Conservation (phyloP, 2,329 filamentous ascomycete genomes). For the Diaporthe nobilis region DNA sequence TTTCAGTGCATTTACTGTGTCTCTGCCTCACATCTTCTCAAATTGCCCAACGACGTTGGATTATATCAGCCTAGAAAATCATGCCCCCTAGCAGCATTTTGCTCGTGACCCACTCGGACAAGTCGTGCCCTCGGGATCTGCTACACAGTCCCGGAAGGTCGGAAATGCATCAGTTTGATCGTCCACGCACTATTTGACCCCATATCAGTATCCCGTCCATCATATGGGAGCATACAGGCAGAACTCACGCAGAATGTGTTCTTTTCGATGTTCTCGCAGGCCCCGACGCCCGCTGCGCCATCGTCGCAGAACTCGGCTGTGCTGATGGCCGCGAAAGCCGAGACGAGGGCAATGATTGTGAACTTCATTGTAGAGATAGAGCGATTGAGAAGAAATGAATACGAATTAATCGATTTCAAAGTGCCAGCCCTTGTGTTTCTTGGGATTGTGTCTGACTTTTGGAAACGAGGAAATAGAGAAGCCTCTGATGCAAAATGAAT, state of each 20-base stretch:
- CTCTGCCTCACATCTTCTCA: too few relatives aligned
- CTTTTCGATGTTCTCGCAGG: slow-evolving; percentile 1
- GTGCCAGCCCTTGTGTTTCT: neutral
- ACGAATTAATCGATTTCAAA: neutral
- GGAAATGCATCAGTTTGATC: slow-evolving; percentile 7
- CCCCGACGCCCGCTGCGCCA: neutral
- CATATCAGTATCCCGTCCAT: too few relatives aligned
- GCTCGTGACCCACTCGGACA: neutral
- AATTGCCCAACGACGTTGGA: too few relatives aligned
- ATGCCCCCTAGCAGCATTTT: neutral
- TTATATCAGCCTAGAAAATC: too few relatives aligned
- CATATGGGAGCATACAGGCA: fast-evolving
- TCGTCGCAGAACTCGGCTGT: slow-evolving; percentile 1
- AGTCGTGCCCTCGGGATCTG: neutral
- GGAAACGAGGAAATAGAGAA: neutral
- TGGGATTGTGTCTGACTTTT: neutral
- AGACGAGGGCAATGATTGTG: neutral
- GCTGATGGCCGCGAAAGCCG: neutral
- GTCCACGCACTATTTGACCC: neutral
- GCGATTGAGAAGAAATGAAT: neutral
- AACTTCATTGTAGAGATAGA: neutral
- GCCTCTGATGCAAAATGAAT: fast-evolving
- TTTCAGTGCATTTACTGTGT: too few relatives aligned
- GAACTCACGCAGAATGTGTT: slow-evolving; percentile 2
- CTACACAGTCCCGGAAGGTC: neutral